Base-by-base conservation (phyloP, 164 flowering plant genomes). In the Euptelea pleiosperma region DNA sequence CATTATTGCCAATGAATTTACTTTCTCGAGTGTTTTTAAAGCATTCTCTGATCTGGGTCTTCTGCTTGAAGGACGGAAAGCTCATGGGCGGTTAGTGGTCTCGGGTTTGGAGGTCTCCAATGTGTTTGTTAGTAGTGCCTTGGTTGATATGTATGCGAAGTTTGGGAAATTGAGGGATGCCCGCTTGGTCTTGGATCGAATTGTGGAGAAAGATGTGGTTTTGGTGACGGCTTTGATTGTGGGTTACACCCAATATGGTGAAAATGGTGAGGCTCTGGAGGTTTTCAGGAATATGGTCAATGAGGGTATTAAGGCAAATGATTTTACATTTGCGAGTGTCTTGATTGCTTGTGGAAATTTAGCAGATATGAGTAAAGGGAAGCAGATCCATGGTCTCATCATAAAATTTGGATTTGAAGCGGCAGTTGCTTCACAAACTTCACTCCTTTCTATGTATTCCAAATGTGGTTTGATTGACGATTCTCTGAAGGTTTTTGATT, bases 361-460 rank as follows among this genome's bases (percentile, higher is more conserved):
- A 31, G 70, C 24, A 37, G 79, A 73, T 53, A 39, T 61, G 55
- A 19, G 42, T 30, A 58, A 31, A 30, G 87, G 87, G 25, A 74
- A 57, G 59, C 54, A 60, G 52, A 68, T 80, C 24, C 93, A 86
- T 69, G 75, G 75, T 18, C 68, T 73, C n/a, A 42, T 72, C 6
- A 57, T 75, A 5, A 79, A 79, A 60, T 70, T 62, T 8, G 82
- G 79, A 40, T 65, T 63, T 63, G 76, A 75, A 18, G 57, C 56
- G 43, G 72, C 39, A 31, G 65, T 77, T 66, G 62, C 77, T 50
- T 58, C 79, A 2, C 81, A 73, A 44, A 86, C 84, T 49, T 76
- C 89, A 24, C 78, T 86, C 24, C 62, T 84, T 30, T 77, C 75
- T 6, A 79, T 84, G 87, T 86, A 86, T 61, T 75, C 79, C 0